Evolutionary conservation across 768 basidiomycete species (phyloP).

Genomic region (Rubroboletus pulcherrimus): DNA sequence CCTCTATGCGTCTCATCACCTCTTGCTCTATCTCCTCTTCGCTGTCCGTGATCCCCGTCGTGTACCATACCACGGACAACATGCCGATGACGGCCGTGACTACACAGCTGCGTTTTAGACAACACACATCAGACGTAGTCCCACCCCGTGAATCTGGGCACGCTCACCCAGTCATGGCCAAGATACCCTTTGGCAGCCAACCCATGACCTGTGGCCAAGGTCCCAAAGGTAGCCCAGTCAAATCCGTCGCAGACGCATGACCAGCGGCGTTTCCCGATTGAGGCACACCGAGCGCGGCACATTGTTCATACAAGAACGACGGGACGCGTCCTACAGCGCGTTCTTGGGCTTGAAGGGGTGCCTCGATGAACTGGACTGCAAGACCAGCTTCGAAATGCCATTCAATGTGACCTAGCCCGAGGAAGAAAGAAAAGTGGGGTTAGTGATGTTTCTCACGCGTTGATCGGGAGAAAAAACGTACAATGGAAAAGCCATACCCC

Average conservation of each 20-base stretch:
- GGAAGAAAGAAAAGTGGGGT: background rate
- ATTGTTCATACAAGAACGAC: conserved; percentile 64
- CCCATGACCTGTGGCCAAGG: conserved; percentile 73
- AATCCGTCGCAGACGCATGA: conserved; percentile 60
- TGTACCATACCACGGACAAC: conserved; percentile 81
- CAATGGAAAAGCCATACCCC: conserved; percentile 87
- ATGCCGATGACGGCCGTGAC: conserved; percentile 83
- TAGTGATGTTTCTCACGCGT: background rate
- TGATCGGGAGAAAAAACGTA: conserved; percentile 32
- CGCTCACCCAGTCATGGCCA: conserved; percentile 68
- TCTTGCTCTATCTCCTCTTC: conserved; percentile 83
- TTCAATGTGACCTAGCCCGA: conserved; percentile 64
- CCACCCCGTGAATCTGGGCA: background rate
- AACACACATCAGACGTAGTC: conserved; percentile 1
- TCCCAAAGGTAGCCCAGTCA: conserved; percentile 59
- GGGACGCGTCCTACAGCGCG: conserved; percentile 46
- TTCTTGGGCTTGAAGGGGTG: conserved; percentile 68
- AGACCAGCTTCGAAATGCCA: conserved; percentile 87
- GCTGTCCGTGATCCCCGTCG: conserved; percentile 64
- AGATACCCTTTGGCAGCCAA: conserved; percentile 70
- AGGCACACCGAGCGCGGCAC: conserved; percentile 54
- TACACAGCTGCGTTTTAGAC: conserved; percentile 56
- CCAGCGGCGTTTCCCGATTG: conserved; percentile 88
- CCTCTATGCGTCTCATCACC: conserved; percentile 50
- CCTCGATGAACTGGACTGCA: conserved; percentile 80